Evolutionary conservation across 1,284 basidiomycete genomes (phyloP), one percentile per base, ranked within the genome.

Genomic region (Melampsora occidentalis): DNA sequence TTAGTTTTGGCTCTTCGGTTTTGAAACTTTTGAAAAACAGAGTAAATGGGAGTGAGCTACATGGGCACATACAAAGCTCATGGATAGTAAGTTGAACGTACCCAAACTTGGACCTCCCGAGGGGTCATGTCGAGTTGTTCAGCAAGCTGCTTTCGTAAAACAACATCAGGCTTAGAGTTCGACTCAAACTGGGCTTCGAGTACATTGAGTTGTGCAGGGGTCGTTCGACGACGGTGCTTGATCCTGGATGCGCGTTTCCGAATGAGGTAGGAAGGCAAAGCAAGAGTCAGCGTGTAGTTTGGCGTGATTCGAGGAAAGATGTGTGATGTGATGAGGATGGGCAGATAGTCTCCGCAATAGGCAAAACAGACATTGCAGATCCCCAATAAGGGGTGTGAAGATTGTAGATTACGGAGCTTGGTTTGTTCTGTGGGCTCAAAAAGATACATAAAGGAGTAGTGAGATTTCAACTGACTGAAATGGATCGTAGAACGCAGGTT

Each of bases 141-240:
- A 0, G 93, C 91, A 67, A 97, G 87, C 79, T 88, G 86, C 82
- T 91, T 91, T 79, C 94, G 87, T 63, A 91, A 85, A 18, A 87
- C 85, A 70, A 90, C 91, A 83, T 94, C 93, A 20, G 94, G 94
- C 83, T 97, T 96, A 63, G 92, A 91, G 84, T 94, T 92, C 79
- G 87, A 86, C 80, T 88, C 88, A 84, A 95, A 97, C 80, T 93
- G 87, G 77, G 87, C 86, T 83, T 97, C 94, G 79, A 97, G 88
- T 73, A 93, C 88, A 65, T 79, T 79, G 49, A 82, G 78, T 72
- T 82, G 82, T 2, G 76, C 68, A 6, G 79, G 78, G 18, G 81
- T 80, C 7, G 82, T 82, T 22, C 82, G 78, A 10, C 82, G 78
- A 12, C 82, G 82, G 63, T 82, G 81, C 70, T 82, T 82, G 64